Percentiles rank a stretch among this genome's conserved stretches.
phyloP scores from a whole-genome alignment of 2,329 filamentous ascomycete species.

The Colletotrichum siamense region DNA sequence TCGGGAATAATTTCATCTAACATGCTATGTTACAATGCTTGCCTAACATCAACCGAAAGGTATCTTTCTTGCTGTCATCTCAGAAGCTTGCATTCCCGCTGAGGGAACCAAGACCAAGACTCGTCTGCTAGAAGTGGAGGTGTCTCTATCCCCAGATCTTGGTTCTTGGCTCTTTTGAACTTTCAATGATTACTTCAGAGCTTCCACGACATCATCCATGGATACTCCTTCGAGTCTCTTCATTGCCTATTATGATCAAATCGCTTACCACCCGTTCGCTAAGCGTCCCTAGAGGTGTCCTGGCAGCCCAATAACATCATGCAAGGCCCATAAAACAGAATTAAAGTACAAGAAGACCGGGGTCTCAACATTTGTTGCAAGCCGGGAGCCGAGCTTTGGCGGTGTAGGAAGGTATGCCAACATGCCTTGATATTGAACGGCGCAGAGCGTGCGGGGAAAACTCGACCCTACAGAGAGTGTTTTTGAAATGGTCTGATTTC shows the following conservation, averaged over 20 bases:
- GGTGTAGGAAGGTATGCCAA: background rate
- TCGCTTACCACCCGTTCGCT: background rate
- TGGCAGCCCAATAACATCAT: background rate
- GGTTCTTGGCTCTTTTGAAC: background rate
- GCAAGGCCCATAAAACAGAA: background rate
- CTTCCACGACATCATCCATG: too few relatives aligned
- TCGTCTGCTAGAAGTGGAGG: background rate
- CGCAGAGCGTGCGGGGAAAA: background rate
- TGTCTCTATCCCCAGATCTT: background rate
- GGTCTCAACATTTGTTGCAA: background rate
- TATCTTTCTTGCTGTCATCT: too few relatives aligned
- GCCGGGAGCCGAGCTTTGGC: background rate
- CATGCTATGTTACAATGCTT: background rate
- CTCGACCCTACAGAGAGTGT: background rate
- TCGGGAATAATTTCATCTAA: background rate
- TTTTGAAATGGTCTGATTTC: background rate
- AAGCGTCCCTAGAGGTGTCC: accelerated
- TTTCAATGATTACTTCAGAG: too few relatives aligned
- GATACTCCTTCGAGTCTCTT: too few relatives aligned
- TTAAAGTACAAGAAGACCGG: background rate
- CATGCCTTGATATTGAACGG: background rate
- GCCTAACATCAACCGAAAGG: accelerated
- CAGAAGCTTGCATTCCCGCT: accelerated
- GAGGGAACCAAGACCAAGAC: accelerated
- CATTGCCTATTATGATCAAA: accelerated